These are phyloP conservation scores for Neonectria hederae DNA, from an alignment of 2,329 filamentous ascomycete genomes.

Conservation along the genomic window DNA sequence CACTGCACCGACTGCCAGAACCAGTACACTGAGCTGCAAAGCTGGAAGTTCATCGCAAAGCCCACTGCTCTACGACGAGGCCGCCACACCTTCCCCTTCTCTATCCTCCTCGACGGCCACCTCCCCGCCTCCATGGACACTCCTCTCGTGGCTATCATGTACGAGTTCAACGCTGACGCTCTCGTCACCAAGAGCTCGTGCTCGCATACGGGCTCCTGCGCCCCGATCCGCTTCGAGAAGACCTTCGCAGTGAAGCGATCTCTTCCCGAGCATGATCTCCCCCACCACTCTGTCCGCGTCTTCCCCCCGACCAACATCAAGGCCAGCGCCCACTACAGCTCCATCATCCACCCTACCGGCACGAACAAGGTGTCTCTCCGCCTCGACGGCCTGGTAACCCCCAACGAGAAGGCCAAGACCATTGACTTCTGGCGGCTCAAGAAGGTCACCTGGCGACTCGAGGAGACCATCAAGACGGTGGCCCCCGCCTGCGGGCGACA, in stretches of 20 bases:
- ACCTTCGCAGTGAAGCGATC: slow-evolving; percentile 81
- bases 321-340: slow-evolving; percentile 81
- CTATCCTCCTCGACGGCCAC: slow-evolving; percentile 83
- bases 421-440: slow-evolving; percentile 86
- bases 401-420: slow-evolving; percentile 74
- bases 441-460: slow-evolving; percentile 91
- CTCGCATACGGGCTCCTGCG: slow-evolving; percentile 48
- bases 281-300: slow-evolving; percentile 90
- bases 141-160: slow-evolving; percentile 76
- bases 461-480: slow-evolving; percentile 83
- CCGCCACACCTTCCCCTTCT: slow-evolving; percentile 86
- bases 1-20: slow-evolving; percentile 82
- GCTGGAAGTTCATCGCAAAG: slow-evolving; percentile 78
- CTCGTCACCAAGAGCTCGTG: slow-evolving; percentile 66
- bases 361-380: slow-evolving; percentile 82
- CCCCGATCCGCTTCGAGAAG: slow-evolving; percentile 69
- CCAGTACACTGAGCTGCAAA: slow-evolving; percentile 77
- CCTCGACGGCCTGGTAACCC: slow-evolving; percentile 84
- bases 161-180: slow-evolving; percentile 77
- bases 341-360: slow-evolving; percentile 86
- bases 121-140: slow-evolving; percentile 86
- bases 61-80: slow-evolving; percentile 62
- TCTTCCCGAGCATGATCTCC: slow-evolving; percentile 75
- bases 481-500: slow-evolving; percentile 85
- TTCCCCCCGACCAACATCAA: slow-evolving; percentile 97